Percentiles rank a stretch among this genome's conserved stretches.
These are phyloP conservation scores for Pleurotus ostreatus DNA, from an alignment of 768 basidiomycete genomes.

Conservation along the genomic window DNA sequence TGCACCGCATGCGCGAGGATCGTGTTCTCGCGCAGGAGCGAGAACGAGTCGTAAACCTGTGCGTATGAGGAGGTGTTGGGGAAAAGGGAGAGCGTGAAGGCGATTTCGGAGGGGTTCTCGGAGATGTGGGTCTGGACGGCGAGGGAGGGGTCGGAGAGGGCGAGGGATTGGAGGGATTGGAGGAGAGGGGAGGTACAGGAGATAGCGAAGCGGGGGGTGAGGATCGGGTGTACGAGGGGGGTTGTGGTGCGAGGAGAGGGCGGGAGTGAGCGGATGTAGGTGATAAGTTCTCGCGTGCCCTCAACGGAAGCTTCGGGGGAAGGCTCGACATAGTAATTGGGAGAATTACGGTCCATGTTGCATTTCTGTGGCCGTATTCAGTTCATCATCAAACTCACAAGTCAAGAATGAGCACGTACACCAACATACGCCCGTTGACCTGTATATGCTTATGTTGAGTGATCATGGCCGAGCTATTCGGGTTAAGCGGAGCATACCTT, in stretches of 20 bases:
- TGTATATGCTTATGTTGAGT: slow-evolving; percentile 15
- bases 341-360: slow-evolving; percentile 80
- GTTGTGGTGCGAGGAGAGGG: slow-evolving; percentile 29
- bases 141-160: slow-evolving; percentile 52
- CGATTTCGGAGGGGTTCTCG: slow-evolving; percentile 77
- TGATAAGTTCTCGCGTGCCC: slow-evolving; percentile 62
- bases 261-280: slow-evolving; percentile 60
- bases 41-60: slow-evolving; percentile 74
- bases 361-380: slow-evolving; percentile 54
- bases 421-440: slow-evolving; percentile 87
- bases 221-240: slow-evolving; percentile 79
- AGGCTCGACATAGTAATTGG: slow-evolving; percentile 66
- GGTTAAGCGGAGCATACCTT: slow-evolving; percentile 38
- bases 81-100: slow-evolving; percentile 62
- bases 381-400: too few species aligned
- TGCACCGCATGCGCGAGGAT: slow-evolving; percentile 87
- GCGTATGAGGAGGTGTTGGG: slow-evolving; percentile 66
- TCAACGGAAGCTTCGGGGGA: slow-evolving; percentile 54
- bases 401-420: slow-evolving; percentile 37
- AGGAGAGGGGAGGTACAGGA: slow-evolving; percentile 78
- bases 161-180: slow-evolving; percentile 54
- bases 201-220: slow-evolving; percentile 97
- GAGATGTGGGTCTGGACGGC: slow-evolving; percentile 91
- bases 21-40: slow-evolving; percentile 74
- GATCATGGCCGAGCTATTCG: background rate